Conservation (phyloP, 2,329 filamentous ascomycete species). For the Rutstroemia sydowiana region DNA sequence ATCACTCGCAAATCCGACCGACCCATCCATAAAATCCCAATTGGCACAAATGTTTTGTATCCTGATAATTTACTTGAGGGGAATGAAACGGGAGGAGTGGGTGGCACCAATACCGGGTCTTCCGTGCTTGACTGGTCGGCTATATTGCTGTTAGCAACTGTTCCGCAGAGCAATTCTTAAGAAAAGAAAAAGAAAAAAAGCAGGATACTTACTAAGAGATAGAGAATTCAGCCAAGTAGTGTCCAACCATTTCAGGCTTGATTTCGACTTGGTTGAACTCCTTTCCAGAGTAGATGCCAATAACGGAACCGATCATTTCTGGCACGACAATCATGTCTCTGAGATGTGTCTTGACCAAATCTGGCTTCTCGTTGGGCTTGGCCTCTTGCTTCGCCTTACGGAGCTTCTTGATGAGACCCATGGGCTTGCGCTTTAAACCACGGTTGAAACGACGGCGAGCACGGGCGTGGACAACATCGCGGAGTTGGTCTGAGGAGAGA, state of each 20-base stretch:
- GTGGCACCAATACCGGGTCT: constrained; percentile 99
- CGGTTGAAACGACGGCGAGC: constrained; percentile 99
- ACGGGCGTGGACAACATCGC: constrained; percentile 98
- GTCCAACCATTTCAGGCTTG: constrained; percentile 99
- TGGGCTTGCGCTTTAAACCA: constrained; percentile 98
- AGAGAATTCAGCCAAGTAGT: constrained; percentile 98
- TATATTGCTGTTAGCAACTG: constrained; percentile 35
- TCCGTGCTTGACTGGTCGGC: constrained; percentile 99
- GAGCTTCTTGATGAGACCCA: constrained; percentile 99
- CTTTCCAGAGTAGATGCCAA: constrained; percentile 99
- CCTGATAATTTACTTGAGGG: constrained; percentile 74
- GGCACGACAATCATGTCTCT: constrained; percentile 99
- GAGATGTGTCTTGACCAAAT: constrained; percentile 98
- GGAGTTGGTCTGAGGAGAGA: constrained; percentile 96
- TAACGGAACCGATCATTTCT: constrained; percentile 98
- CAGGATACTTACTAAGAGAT: constrained; percentile 86
- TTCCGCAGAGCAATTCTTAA: not conserved
- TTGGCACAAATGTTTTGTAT: constrained; percentile 17
- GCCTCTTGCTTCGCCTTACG: constrained; percentile 99
- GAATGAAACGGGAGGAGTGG: constrained; percentile 99
- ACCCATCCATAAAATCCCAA: constrained; percentile 13
- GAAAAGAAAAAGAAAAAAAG: not conserved
- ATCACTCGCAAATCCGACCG: constrained; percentile 1
- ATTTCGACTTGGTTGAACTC: constrained; percentile 99
- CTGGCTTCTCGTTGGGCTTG: constrained; percentile 99